phyloP scores from a whole-genome alignment of 352 stramenopile species.

The Phytophthora ohioensis region DNA sequence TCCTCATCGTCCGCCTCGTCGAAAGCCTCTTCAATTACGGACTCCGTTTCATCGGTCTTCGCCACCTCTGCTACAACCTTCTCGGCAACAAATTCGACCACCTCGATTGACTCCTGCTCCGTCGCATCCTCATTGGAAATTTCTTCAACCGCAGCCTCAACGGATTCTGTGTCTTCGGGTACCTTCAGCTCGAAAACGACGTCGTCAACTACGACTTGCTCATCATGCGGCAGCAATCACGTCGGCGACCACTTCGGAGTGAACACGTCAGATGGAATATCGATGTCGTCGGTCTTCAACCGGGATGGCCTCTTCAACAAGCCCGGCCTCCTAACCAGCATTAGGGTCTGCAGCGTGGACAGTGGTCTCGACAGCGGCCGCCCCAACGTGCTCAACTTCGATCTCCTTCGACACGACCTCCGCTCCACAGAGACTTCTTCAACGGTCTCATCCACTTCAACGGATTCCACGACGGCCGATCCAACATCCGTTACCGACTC shows the following conservation, averaged over 20 bases:
- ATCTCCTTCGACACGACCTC: neutral
- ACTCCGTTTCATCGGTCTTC: neutral
- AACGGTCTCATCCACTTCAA: neutral
- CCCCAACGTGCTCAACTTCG: neutral
- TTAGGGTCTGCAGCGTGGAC: constrained; percentile 4
- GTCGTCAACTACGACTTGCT: neutral
- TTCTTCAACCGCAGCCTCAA: constrained; percentile 4
- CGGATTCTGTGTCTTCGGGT: neutral
- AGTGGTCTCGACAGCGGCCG: neutral
- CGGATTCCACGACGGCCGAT: neutral
- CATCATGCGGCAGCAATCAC: neutral
- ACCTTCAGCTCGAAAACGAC: no score
- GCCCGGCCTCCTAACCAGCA: neutral
- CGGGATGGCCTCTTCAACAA: neutral
- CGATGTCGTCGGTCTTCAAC: neutral
- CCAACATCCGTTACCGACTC: neutral
- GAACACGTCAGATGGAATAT: neutral
- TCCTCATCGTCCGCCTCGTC: neutral
- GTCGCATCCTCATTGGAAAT: neutral
- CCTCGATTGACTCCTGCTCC: neutral
- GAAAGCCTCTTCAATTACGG: neutral
- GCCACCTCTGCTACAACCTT: neutral
- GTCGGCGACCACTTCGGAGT: neutral
- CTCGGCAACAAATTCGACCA: neutral
- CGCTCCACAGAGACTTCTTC: neutral